Evolutionary conservation across 805 yeast species (phyloP).

Genomic region (Soucietia sequanensis): DNA sequence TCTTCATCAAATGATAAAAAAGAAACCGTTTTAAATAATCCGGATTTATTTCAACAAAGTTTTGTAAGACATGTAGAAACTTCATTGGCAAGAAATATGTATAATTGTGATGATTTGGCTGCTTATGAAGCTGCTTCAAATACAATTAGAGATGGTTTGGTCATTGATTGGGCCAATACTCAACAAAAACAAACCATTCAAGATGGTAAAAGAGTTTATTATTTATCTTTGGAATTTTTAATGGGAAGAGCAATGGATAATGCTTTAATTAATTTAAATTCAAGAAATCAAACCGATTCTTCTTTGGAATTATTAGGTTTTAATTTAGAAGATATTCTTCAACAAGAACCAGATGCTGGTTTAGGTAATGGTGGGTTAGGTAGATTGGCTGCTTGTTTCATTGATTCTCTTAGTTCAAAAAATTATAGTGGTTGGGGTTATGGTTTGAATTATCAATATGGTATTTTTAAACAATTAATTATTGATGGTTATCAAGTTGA

Average conservation of each 20-base stretch:
- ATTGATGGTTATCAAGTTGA: constrained; percentile 93
- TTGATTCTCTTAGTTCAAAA: constrained; percentile 83
- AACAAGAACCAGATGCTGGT: constrained; percentile 91
- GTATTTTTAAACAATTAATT: constrained; percentile 87
- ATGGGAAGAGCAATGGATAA: constrained; percentile 97
- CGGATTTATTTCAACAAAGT: constrained; percentile 59
- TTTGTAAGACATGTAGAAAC: constrained; percentile 89
- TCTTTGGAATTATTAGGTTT: constrained; percentile 72
- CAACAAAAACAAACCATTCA: constrained; percentile 84
- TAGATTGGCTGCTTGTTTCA: constrained; percentile 90
- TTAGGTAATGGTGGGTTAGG: constrained; percentile 96
- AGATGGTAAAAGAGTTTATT: constrained; percentile 84
- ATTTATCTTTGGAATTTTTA: constrained; percentile 80
- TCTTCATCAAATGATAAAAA: constrained; percentile 9
- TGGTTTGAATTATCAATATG: constrained; percentile 90
- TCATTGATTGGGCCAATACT: constrained; percentile 89
- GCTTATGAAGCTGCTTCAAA: constrained; percentile 88
- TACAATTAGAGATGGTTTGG: constrained; percentile 73
- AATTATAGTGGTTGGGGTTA: constrained; percentile 96
- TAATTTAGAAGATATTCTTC: constrained; percentile 79
- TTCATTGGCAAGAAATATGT: constrained; percentile 84
- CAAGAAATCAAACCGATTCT: constrained; percentile 53
- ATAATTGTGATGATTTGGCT: constrained; percentile 88
- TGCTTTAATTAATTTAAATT: constrained; percentile 78
- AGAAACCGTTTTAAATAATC: constrained; percentile 23